A percentile compares a stretch with the other conserved stretches of the same genome.
These are phyloP conservation scores for Bipolaris bicolor DNA, from an alignment of 2,329 filamentous ascomycete genomes.

Conservation along the genomic window DNA sequence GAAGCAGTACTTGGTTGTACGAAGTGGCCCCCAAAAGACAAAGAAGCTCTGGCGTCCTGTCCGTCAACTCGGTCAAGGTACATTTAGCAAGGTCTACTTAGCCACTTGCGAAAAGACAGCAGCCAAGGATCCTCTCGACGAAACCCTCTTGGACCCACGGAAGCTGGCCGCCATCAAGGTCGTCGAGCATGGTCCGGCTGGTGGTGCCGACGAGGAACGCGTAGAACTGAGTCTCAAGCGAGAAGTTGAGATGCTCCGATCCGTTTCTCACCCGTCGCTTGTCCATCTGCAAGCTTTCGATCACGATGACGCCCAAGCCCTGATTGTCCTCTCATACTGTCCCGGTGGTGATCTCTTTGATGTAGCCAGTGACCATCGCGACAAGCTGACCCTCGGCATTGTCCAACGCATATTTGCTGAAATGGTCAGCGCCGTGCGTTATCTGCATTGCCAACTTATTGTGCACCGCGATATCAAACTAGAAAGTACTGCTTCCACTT, in stretches of 20 bases:
- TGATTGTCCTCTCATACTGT: conserved; percentile 89
- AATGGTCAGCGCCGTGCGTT: conserved; percentile 80
- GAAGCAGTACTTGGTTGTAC: conserved; percentile 54
- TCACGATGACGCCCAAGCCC: conserved; percentile 78
- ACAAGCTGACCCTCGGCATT: conserved; percentile 70
- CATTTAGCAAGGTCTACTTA: conserved; percentile 92
- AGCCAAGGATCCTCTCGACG: conserved; percentile 51
- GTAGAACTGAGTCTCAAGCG: conserved; percentile 93
- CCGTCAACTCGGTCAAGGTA: conserved; percentile 84
- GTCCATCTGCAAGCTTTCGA: conserved; percentile 92
- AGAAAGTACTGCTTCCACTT: conserved; percentile 72
- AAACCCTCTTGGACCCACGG: conserved; percentile 66
- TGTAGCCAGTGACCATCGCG: conserved; percentile 75
- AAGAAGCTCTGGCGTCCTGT: conserved; percentile 83
- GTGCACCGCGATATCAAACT: conserved; percentile 98
- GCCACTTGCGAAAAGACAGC: conserved; percentile 75
- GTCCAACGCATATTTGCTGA: conserved; percentile 89
- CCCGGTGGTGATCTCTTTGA: conserved; percentile 95
- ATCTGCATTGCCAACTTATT: conserved; percentile 83
- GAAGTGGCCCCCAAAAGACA: conserved; percentile 66
- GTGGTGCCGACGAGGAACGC: conserved; percentile 89
- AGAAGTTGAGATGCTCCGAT: conserved; percentile 91
- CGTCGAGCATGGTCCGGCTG: conserved; percentile 91
- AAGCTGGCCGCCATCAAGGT: conserved; percentile 94
- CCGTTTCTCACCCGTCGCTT: conserved; percentile 84